Base-by-base conservation (phyloP, 2,329 filamentous ascomycete species). In the Aspergillus clavatus region DNA sequence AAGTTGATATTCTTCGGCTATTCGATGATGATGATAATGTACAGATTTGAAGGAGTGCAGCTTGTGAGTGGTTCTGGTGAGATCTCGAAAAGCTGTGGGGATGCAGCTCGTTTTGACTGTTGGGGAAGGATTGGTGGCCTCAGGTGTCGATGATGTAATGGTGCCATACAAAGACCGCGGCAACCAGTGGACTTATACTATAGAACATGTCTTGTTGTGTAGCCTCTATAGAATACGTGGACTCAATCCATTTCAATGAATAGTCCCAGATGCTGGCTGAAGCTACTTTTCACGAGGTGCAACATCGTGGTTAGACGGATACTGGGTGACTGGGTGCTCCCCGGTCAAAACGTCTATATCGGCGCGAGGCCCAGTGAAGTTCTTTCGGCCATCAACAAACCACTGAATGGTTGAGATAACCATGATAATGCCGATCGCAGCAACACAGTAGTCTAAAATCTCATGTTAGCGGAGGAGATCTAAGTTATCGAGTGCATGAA, bases 361-460 rank as follows among this genome's bases (percentile, higher is more conserved):
- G 14, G 78, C 54, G 5, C 70, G 66, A 24, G 76, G 78, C 0
- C 78, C 78, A 2, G 68, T 73, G 56, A 77, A 83, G 59, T 82
- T 81, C 68, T 81, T 81, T 24, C 76, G 69, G 5, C 80, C 80
- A 51, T 83, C 79, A 11, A 82, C 60, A 41, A 80, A 66, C 79
- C 80, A 83, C 55, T 81, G 78, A 21, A 80, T 60, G 0, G 73
- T 65, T 22, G 77, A 80, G 46, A 83, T 72, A 27, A 79, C 63
- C 33, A 81, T 57, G 38, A 83, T 77, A 45, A 80, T 77, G 1
- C 73, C 77, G 39, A 82, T 81, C 0, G 74, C 78, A 14, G 75
- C 78, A 18, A 72, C 62, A 47, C 67, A 71, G 56, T 72, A 72
- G 52, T 72, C 65, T 68, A 24, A 16, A 6, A 8, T 2, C 16